Conservation (phyloP, 1,139 yeast genomes). For the Zygosaccharomyces pseudobailii region DNA sequence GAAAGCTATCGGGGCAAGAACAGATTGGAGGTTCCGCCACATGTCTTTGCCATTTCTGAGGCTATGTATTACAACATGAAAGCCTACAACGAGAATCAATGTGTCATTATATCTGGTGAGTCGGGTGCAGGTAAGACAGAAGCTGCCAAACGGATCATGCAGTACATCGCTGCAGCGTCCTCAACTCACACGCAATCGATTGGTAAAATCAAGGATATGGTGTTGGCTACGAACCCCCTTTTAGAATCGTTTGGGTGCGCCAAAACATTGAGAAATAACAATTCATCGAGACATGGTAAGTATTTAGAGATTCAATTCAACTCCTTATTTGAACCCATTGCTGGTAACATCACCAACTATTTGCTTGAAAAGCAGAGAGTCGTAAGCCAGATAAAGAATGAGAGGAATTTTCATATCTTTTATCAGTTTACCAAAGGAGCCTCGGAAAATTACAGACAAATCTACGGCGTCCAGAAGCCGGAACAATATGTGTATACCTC, state of each 20-base stretch:
- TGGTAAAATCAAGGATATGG: constrained; percentile 91
- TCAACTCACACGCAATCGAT: constrained; percentile 55
- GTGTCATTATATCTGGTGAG: constrained; percentile 98
- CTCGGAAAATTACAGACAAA: constrained; percentile 74
- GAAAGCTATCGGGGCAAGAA: constrained; percentile 84
- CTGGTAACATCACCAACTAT: constrained; percentile 95
- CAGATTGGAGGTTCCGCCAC: constrained; percentile 96
- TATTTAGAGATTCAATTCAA: constrained; percentile 90
- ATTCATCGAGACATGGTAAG: constrained; percentile 96
- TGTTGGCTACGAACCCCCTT: constrained; percentile 92
- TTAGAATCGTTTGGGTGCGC: constrained; percentile 98
- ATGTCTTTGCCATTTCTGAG: constrained; percentile 97
- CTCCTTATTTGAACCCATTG: constrained; percentile 76
- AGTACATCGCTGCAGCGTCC: constrained; percentile 88
- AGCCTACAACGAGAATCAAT: constrained; percentile 90
- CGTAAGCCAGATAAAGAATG: constrained; percentile 86
- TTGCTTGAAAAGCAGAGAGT: constrained; percentile 92
- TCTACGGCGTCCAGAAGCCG: constrained; percentile 86
- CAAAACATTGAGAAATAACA: constrained; percentile 90
- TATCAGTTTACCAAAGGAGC: constrained; percentile 95
- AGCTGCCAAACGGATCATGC: constrained; percentile 98
- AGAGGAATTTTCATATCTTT: constrained; percentile 94
- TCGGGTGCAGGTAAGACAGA: constrained; percentile 99
- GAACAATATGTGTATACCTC: constrained; percentile 89
- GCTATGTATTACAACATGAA: constrained; percentile 94